Conservation (phyloP, 768 basidiomycete genomes). For the Floccularia luteovirens region DNA sequence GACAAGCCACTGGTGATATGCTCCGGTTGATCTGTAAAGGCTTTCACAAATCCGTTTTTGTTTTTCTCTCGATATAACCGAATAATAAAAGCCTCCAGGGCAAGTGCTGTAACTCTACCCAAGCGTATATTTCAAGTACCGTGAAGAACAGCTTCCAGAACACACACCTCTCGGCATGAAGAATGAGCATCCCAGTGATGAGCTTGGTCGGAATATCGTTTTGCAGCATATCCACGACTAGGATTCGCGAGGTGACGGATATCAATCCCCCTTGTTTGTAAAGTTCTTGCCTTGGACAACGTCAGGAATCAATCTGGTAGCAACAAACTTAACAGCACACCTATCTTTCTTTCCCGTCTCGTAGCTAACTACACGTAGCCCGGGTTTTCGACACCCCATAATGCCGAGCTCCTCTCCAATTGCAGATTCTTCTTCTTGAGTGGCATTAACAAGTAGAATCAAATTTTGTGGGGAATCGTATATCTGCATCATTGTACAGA, state of each 20-base stretch:
- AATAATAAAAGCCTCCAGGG: constrained; percentile 88
- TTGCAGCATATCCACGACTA: constrained; percentile 92
- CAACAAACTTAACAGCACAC: constrained; percentile 28
- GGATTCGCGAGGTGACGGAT: constrained; percentile 88
- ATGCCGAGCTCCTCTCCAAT: constrained; percentile 91
- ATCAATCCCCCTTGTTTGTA: constrained; percentile 88
- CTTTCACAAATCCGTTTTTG: constrained; percentile 86
- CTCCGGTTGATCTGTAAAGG: constrained; percentile 95
- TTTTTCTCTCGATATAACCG: constrained; percentile 89
- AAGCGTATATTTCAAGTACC: constrained; percentile 1
- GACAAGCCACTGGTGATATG: constrained; percentile 89
- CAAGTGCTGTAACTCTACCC: constrained; percentile 72
- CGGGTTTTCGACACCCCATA: constrained; percentile 86
- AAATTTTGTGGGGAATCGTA: constrained; percentile 84
- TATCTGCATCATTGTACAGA: constrained; percentile 87
- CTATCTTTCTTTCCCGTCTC: constrained; percentile 76
- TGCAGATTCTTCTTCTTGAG: constrained; percentile 80
- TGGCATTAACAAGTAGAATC: constrained; percentile 78
- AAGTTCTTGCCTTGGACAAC: constrained; percentile 58
- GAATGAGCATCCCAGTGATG: constrained; percentile 82
- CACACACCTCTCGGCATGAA: constrained; percentile 84
- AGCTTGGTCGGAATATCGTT: constrained; percentile 77
- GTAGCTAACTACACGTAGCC: constrained; percentile 74
- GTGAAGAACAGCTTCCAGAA: constrained; percentile 1
- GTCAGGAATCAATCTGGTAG: constrained; percentile 1